Evolutionary conservation across 257 asterid genomes (phyloP).

Genomic region (Salvia miltiorrhiza): DNA sequence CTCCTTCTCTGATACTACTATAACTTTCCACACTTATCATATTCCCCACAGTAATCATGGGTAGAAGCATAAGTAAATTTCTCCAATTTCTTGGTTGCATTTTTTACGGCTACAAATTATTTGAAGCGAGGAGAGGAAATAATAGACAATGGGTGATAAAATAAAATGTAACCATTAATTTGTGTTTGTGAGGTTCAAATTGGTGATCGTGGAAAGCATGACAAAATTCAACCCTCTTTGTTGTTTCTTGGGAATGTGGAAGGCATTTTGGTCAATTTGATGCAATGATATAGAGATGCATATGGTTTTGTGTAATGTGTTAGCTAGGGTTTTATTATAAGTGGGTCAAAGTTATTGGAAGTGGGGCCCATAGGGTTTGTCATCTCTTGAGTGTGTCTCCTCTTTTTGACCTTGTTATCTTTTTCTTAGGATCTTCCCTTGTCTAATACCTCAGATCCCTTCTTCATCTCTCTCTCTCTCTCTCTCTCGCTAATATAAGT

Average conservation of each 20-base stretch:
- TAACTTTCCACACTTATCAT: too few species aligned
- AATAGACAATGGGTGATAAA: too few species aligned
- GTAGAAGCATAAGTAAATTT: too few species aligned
- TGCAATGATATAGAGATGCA: not conserved
- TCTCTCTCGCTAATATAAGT: too few species aligned
- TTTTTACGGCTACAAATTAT: too few species aligned
- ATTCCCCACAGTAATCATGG: too few species aligned
- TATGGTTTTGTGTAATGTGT: conserved; percentile 22
- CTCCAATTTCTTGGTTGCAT: too few species aligned
- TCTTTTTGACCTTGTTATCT: conserved; percentile 22
- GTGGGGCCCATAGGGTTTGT: conserved; percentile 10
- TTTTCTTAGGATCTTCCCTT: conserved; percentile 33
- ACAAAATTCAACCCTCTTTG: not conserved
- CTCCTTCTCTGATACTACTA: too few species aligned
- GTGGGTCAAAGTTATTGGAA: conserved; percentile 26
- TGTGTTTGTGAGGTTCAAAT: not conserved
- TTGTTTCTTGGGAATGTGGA: not conserved
- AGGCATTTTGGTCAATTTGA: conserved; percentile 22
- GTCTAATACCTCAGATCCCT: conserved; percentile 22
- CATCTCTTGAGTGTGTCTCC: conserved; percentile 13
- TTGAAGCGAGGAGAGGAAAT: too few species aligned
- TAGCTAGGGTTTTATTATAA: not conserved
- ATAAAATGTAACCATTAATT: too few species aligned
- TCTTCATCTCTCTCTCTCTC: conserved; percentile 8
- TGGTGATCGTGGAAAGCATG: not conserved